Percentiles rank a stretch among this genome's conserved stretches.
These are phyloP conservation scores for Geranium brycei DNA, from an alignment of 345 rosid genomes.

Conservation along the genomic window DNA sequence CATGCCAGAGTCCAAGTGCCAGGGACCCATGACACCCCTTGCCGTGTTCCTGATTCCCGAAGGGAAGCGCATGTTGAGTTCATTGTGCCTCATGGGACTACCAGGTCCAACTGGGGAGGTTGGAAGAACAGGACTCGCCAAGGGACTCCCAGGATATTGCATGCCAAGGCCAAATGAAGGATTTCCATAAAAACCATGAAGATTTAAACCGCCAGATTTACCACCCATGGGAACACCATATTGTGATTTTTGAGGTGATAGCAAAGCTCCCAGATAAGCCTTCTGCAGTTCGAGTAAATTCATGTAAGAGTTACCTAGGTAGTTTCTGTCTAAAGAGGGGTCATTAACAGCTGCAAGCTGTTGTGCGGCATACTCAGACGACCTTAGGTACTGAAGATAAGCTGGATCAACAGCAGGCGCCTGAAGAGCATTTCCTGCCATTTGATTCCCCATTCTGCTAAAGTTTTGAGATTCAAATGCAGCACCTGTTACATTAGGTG, in stretches of 20 bases:
- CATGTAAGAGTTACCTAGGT: constrained; percentile 33
- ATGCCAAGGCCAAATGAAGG: constrained; percentile 37
- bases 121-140: no score
- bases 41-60: constrained; percentile 36
- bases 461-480: constrained; percentile 35
- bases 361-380: constrained; percentile 31
- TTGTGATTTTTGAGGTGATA: constrained; percentile 38
- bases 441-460: constrained; percentile 32
- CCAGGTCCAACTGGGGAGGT: constrained; percentile 25
- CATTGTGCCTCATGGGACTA: constrained; percentile 39
- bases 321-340: constrained; percentile 26
- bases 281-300: constrained; percentile 42
- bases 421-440: neutral
- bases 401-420: constrained; percentile 27
- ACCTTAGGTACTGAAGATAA: constrained; percentile 35
- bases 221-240: constrained; percentile 31
- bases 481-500: constrained; percentile 29
- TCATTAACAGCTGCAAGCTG: constrained; percentile 38
- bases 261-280: constrained; percentile 35
- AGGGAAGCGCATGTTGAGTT: constrained; percentile 32
- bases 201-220: constrained; percentile 30
- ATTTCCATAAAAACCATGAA: constrained; percentile 34
- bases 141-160: constrained; percentile 34
- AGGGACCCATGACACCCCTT: constrained; percentile 40
- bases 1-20: constrained; percentile 41